Conservation (phyloP, 129 eudicot species). For the Tagetes erecta region DNA sequence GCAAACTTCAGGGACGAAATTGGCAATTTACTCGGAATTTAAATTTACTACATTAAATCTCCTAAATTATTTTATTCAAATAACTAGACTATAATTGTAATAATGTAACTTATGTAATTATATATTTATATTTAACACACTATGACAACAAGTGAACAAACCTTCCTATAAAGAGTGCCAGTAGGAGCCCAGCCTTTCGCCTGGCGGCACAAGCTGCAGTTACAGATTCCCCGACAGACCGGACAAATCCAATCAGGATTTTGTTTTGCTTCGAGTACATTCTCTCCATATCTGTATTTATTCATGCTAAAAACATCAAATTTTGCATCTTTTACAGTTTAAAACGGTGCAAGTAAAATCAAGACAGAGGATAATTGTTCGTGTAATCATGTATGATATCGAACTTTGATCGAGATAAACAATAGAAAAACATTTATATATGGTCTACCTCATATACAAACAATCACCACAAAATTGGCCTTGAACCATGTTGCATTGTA, state of each 20-base stretch:
- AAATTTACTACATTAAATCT: not conserved
- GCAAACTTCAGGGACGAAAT: not conserved
- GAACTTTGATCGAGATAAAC: not conserved
- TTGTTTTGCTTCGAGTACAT: slow-evolving; percentile 78
- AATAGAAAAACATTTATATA: not conserved
- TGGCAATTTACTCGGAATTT: not conserved
- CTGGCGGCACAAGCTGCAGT: slow-evolving; percentile 94
- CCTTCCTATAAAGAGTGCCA: slow-evolving; percentile 36
- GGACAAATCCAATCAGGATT: slow-evolving; percentile 96
- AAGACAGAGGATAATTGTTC: slow-evolving; percentile 1
- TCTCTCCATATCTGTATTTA: slow-evolving; percentile 81
- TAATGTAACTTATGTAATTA: not conserved
- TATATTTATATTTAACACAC: slow-evolving; percentile 39
- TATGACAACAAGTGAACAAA: too few relatives aligned
- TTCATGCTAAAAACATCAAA: slow-evolving; percentile 11
- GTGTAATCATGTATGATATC: not conserved
- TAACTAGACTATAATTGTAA: not conserved
- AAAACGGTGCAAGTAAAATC: not conserved
- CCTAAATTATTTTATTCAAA: not conserved
- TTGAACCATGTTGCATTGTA: slow-evolving; percentile 62
- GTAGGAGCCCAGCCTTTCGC: slow-evolving; percentile 98
- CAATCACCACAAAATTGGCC: slow-evolving; percentile 99
- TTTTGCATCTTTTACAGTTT: not conserved
- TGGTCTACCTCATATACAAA: slow-evolving; percentile 76
- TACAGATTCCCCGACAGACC: slow-evolving; percentile 90